Evolutionary conservation across 352 stramenopile genomes (phyloP), one percentile per base, ranked within the genome.

Genomic region (Phytophthora pisi): DNA sequence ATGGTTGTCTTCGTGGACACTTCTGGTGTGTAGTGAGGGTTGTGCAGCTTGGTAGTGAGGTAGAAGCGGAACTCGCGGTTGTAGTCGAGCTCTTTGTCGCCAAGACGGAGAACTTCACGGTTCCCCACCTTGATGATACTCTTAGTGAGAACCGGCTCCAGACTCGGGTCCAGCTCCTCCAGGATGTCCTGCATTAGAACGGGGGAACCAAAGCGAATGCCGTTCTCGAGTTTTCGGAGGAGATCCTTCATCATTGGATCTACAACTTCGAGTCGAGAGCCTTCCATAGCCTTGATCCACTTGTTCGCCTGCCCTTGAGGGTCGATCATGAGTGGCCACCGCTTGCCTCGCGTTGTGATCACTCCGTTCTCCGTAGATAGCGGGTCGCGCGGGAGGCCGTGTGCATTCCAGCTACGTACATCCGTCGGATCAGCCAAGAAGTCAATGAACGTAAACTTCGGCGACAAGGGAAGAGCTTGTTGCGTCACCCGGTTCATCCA

Each of bases 311-410:
- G 96, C 0, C 90, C 93, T 66, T 98, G 93, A 16, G 96, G 96
- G 50, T 99, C 96, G 53, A 99, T 98, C 96, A 99, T 99, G 7
- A 99, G 83, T n/a, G 96, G 96, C 96, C 96, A 99, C 1, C 96
- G 79, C 52, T 95, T 96, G 11, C 94, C 91, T 36, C 92, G 81
- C 3, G 93, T 98, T 20, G 97, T 97, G 64, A 99, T 98, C 30
- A 99, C 95, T 20, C 96, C 96, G 52, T 99, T 99, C 60, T 99
- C 97, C 1, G 95, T 98, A 4, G 85, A 97, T 15, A 99, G 83
- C 6, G 94, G 81, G 54, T 99, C 96, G 6, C 85, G 90, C 0
- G 96, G 96, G 1, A 99, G 66, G 0, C 96, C 94, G 51, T 98
- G 90, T 0, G 97, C 96, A 62, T 99, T 98, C 96, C 96, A 99